These are phyloP conservation scores for Solanum pinnatisectum DNA, from an alignment of 257 asterid genomes.

Conservation along the genomic window DNA sequence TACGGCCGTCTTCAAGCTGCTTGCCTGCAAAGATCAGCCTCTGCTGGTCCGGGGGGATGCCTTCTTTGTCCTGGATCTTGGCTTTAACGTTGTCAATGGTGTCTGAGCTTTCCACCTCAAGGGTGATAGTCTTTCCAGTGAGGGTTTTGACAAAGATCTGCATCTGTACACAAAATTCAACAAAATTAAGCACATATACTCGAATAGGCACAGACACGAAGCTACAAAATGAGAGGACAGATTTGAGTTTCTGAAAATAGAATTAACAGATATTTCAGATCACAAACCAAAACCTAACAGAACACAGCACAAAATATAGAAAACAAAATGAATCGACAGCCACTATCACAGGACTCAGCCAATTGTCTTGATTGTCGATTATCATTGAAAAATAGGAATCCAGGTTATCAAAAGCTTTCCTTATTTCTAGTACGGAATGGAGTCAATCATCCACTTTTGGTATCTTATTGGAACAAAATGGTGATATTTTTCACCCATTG, in stretches of 20 bases:
- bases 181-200: neutral
- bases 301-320: neutral
- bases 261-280: neutral
- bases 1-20: neutral
- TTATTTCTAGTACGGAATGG: neutral
- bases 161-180: constrained; percentile 22
- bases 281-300: neutral
- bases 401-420: neutral
- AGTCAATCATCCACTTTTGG: neutral
- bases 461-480: neutral
- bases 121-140: neutral
- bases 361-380: neutral
- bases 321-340: neutral
- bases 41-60: neutral
- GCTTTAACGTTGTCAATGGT: neutral
- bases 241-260: neutral
- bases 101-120: neutral
- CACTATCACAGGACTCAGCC: neutral
- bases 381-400: neutral
- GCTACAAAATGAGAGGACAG: neutral
- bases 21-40: neutral
- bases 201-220: neutral
- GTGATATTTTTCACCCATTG: neutral
- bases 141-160: constrained; percentile 15
- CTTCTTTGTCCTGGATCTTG: neutral